Evolutionary conservation across 768 basidiomycete genomes (phyloP).

Genomic region (Tricholoma sp.): DNA sequence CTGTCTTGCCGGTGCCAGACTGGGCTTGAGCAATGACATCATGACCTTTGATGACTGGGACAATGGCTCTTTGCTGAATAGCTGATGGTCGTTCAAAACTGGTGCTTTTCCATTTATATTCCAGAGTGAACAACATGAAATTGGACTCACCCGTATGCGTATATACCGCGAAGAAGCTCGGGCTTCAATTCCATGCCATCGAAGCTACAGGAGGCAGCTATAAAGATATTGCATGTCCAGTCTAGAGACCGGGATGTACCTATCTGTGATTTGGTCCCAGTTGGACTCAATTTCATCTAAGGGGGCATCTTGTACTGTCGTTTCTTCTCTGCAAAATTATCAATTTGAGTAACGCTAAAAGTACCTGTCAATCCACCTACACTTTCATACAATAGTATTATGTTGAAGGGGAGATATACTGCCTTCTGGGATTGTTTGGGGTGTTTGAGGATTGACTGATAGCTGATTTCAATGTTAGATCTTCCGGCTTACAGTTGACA

Average conservation of each 20-base stretch:
- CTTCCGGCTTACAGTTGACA: background rate
- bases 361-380: conserved; percentile 6
- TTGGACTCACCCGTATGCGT: conserved; percentile 85
- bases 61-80: conserved; percentile 98
- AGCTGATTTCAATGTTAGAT: background rate
- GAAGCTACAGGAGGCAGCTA: conserved; percentile 51
- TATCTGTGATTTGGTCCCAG: conserved; percentile 97
- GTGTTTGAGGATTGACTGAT: conserved; percentile 13
- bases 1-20: conserved; percentile 99
- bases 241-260: conserved; percentile 49
- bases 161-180: conserved; percentile 96
- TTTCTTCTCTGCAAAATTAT: conserved; percentile 47
- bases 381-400: conserved; percentile 22
- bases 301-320: conserved; percentile 69
- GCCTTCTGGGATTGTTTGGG: conserved; percentile 19
- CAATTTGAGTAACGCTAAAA: background rate
- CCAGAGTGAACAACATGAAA: background rate
- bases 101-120: conserved; percentile 6
- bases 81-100: conserved; percentile 98
- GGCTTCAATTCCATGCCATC: conserved; percentile 99
- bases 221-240: conserved; percentile 7
- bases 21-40: conserved; percentile 99
- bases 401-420: conserved; percentile 26
- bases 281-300: conserved; percentile 96
- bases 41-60: conserved; percentile 96